Base-by-base conservation (phyloP, 495 filamentous ascomycete genomes). In the Choiromyces venosus region DNA sequence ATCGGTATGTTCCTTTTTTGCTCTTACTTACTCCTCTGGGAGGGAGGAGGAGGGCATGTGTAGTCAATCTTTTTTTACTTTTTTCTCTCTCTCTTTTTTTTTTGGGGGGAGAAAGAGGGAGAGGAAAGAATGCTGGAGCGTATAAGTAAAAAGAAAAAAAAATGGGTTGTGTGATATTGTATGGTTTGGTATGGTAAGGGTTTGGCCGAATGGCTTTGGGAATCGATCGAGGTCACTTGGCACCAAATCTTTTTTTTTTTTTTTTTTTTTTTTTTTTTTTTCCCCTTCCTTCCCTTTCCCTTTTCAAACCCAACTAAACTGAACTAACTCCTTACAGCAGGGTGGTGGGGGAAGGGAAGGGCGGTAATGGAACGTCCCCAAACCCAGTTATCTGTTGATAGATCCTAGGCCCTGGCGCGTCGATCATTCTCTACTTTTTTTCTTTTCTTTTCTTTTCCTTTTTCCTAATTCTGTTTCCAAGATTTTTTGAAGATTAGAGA, bases 381-480 rank as follows among this genome's bases (percentile, higher is more conserved):
- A 25, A 52, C 46, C 46, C 46, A 52, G 46, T 52, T 52, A 12
- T 25, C 18, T 19, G n/a, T 52, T 12, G 46, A 52, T 12, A 25
- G 46, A 52, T 52, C 46, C 73, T 56, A 69, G 73, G 64, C 46
- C 65, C 64, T 40, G 71, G 65, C 73, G 67, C 36, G 73, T 68
- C 75, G 74, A 74, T 66, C 73, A 71, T 75, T 71, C 69, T 70
- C 29, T 69, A 21, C 42, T 76, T 76, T 72, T 37, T n/a, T 69
- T 69, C 70, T 68, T 67, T 66, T 33, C 44, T 72, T 68, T 29
- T 46, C 65, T 40, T 35, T 39, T 40, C 42, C 8, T 40, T 72
- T 66, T 29, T 37, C 40, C 37, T 69, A 69, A 40, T 44, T 44
- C 14, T 16, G 6, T 21, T 21, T 21, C 21, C 19, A 46, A 46